Base-by-base conservation (phyloP, 1,139 yeast genomes). In the Yamadazyma sp. region DNA sequence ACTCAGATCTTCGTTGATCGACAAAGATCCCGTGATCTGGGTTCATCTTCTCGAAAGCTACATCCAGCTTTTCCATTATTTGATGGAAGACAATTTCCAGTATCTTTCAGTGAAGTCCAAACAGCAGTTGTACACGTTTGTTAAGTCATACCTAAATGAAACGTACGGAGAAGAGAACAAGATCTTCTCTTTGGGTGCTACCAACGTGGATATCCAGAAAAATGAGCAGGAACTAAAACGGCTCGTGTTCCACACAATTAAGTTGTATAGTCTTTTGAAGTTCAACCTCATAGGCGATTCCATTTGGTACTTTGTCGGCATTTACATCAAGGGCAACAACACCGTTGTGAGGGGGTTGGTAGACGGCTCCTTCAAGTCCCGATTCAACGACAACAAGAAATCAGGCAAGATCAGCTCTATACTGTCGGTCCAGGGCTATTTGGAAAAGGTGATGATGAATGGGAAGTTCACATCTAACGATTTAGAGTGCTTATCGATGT, bases 11-110 rank as follows among this genome's bases (percentile, higher is more conserved):
- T 80, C 87, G 8, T 65, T 85, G 51, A 81, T 83, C 8, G 92
- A 85, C 52, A 83, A 79, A 49, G 94, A 85, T 54, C 94, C 94
- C 0, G 89, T 85, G 25, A 84, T 85, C 9, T 85, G 91, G 89
- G 83, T 75, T 3, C 88, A 83, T 56, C 61, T 83, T 23, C 61
- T 84, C 12, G 86, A 82, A 47, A 77, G 78, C 4, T 85, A 83
- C 55, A 77, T 83, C 39, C 57, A 58, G 18, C 62, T 79, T 16
- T 69, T 80, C 49, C 68, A 71, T 42, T 74, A 65, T 44, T 57
- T 83, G 29, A 57, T 76, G 15, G 55, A 61, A 10, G 64, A 61
- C 12, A 56, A 59, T 49, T 41, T 56, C 11, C 52, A 56, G 25
- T 64, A 63, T 31, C 58, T 84, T 17, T 66, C 73, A 12, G 68